A percentile compares a stretch with the other conserved stretches of the same genome.
These are phyloP conservation scores for Scopulariopsis brevicaulis DNA, from an alignment of 2,329 filamentous ascomycete species.

Conservation along the genomic window DNA sequence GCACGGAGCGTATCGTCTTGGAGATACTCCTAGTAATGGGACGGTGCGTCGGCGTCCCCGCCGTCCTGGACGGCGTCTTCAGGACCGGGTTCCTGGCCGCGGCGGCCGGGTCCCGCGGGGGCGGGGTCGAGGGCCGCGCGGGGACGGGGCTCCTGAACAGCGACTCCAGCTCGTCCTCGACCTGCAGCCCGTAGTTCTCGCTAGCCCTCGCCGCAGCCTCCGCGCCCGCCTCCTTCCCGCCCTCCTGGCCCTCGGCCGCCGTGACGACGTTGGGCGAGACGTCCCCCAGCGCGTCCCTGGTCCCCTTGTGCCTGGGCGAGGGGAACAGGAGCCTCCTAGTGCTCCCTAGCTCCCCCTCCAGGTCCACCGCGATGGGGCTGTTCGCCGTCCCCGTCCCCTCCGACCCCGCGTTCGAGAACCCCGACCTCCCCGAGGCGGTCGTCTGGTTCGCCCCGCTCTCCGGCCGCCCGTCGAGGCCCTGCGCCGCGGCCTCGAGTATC, in stretches of 20 bases:
- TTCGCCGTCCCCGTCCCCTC: constrained; percentile 42
- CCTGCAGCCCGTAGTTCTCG: constrained; percentile 32
- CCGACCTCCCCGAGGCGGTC: constrained; percentile 3
- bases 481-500: neutral
- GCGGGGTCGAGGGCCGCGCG: constrained; percentile 37
- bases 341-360: constrained; percentile 33
- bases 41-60: constrained; percentile 45
- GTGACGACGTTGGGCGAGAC: constrained; percentile 40
- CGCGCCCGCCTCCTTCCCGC: constrained; percentile 17
- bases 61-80: constrained; percentile 47
- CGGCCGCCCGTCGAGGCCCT: neutral
- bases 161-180: constrained; percentile 38
- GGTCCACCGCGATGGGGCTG: constrained; percentile 42
- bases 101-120: constrained; percentile 23
- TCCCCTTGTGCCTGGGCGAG: constrained; percentile 52
- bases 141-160: constrained; percentile 52
- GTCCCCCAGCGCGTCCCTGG: constrained; percentile 44
- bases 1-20: constrained; percentile 37
- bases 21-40: constrained; percentile 51
- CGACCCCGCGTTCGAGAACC: constrained; percentile 25
- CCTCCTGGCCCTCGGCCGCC: constrained; percentile 15
- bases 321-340: constrained; percentile 68
- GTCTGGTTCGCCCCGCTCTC: neutral
- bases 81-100: constrained; percentile 33
- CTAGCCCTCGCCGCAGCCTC: constrained; percentile 22